phyloP scores from a whole-genome alignment of 108 stramenopile genomes.

The Conticribra weissflogii region DNA sequence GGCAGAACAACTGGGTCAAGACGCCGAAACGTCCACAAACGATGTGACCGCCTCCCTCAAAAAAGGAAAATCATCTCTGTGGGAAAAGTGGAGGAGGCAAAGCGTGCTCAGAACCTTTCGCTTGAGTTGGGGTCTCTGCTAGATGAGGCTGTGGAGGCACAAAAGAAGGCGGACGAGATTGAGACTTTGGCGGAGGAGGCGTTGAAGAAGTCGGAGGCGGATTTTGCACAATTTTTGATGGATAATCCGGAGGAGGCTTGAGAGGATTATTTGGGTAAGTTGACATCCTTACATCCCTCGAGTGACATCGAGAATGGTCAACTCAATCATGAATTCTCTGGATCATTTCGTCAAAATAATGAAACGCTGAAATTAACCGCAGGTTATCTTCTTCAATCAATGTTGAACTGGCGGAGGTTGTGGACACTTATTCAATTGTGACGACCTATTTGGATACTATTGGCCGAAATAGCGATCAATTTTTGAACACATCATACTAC shows the following conservation, averaged over 20 bases:
- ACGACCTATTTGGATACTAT: too few relatives aligned
- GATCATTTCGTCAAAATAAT: too few relatives aligned
- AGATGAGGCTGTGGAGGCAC: conserved; percentile 38
- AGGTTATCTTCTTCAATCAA: too few relatives aligned
- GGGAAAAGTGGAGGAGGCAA: conserved; percentile 50
- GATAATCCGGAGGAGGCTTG: conserved; percentile 61
- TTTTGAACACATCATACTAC: too few relatives aligned
- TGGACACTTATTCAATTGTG: too few relatives aligned
- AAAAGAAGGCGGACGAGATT: conserved; percentile 57
- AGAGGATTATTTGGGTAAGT: neutral
- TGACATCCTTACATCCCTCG: neutral
- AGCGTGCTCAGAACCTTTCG: conserved; percentile 43
- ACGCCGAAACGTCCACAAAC: conserved; percentile 52
- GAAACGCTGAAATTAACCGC: too few relatives aligned
- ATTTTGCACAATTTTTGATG: conserved; percentile 59
- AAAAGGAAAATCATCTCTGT: conserved; percentile 28
- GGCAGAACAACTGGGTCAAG: conserved; percentile 45
- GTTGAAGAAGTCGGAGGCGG: conserved; percentile 44
- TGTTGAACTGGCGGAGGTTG: too few relatives aligned
- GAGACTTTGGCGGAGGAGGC: conserved; percentile 60
- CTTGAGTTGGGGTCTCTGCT: conserved; percentile 54
- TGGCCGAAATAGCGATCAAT: too few relatives aligned
- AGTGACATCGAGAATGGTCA: neutral
- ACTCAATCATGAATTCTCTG: neutral
- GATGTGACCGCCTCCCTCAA: conserved; percentile 16